These are phyloP conservation scores for Ophiostoma himal-ulmi DNA, from an alignment of 2,329 filamentous ascomycete genomes.

Conservation along the genomic window DNA sequence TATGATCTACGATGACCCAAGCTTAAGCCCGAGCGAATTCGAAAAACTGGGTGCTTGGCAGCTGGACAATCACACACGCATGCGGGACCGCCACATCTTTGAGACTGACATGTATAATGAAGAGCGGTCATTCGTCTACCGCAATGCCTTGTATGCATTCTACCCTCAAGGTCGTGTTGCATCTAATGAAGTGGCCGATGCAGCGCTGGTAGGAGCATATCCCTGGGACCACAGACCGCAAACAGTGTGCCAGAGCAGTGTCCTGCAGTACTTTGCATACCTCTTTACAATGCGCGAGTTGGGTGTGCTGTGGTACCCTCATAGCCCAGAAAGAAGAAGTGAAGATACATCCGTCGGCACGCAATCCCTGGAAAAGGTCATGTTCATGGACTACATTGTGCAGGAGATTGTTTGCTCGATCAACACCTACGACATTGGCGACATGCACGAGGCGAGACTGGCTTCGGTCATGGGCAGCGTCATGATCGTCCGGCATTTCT, in stretches of 20 bases:
- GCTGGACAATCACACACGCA: no score
- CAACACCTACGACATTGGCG: conserved; percentile 71
- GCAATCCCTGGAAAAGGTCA: conserved; percentile 33
- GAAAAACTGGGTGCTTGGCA: no score
- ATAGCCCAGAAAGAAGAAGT: conserved; percentile 35
- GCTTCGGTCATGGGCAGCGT: conserved; percentile 61
- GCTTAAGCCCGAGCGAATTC: no score
- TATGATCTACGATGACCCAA: no score
- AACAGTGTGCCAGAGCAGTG: conserved; percentile 59
- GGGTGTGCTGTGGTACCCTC: conserved; percentile 63
- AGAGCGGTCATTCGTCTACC: conserved; percentile 62
- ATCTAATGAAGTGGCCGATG: no score
- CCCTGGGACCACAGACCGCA: conserved; percentile 36
- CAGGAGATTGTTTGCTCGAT: conserved; percentile 47
- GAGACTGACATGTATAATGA: not conserved
- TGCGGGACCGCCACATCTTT: not conserved
- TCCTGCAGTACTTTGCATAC: conserved; percentile 68
- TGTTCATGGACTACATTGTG: conserved; percentile 65
- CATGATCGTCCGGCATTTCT: conserved; percentile 65
- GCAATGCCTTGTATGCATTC: conserved; percentile 64
- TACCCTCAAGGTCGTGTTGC: conserved; percentile 48
- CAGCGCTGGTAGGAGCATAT: conserved; percentile 50
- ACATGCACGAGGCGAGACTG: conserved; percentile 73
- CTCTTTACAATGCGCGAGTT: conserved; percentile 80
- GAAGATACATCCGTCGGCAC: no score